Base-by-base conservation (phyloP, 225 moss, liverwort and hornwort species). In the Physcomitrium patens region DNA sequence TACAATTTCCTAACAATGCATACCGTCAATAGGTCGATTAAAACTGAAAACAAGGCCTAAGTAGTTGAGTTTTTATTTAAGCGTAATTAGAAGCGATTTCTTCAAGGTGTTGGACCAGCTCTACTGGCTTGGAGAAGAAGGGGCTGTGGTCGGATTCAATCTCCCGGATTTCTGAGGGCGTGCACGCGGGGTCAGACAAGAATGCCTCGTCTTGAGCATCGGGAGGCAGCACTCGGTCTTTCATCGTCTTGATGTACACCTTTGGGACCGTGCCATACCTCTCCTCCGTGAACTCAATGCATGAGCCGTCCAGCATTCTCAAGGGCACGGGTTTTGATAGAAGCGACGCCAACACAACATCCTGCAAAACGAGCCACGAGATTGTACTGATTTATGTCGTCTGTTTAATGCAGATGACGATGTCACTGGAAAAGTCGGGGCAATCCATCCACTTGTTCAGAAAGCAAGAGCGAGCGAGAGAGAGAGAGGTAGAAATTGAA, bases 71-170 rank as follows among this genome's bases (percentile, higher is more conserved):
- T 37, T n/a, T 37, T 37, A 37, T 37, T 37, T 37, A 85, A 57
- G 85, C 46, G 9, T 80, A 81, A 9, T 67, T 58, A 17, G 75
- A 49, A 23, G 86, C 82, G 19, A 86, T 80, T 19, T 82, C 72
- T 60, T 77, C 54, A 14, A 86, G 82, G 26, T 73, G 77, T 60
- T 73, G 72, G 45, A 73, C 27, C 16, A 86, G 79, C 6, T 79
- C 79, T 8, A 50, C 50, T 44, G 86, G 79, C 50, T 79, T 82
- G 8, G 86, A 86, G 73, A 86, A 86, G 76, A 86, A 86, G 45
- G 86, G 76, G 74, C 86, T 82, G 67, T 86, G 86, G 77, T 86
- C 86, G 11, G 86, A 82, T 15, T 77, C 69, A 9, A 86, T 65
- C 24, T 73, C 73, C 46, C 66, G 76, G 31, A 76, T 52, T 26